Evolutionary conservation across 129 eudicot genomes (phyloP).

Genomic region (Deinandra increscens): DNA sequence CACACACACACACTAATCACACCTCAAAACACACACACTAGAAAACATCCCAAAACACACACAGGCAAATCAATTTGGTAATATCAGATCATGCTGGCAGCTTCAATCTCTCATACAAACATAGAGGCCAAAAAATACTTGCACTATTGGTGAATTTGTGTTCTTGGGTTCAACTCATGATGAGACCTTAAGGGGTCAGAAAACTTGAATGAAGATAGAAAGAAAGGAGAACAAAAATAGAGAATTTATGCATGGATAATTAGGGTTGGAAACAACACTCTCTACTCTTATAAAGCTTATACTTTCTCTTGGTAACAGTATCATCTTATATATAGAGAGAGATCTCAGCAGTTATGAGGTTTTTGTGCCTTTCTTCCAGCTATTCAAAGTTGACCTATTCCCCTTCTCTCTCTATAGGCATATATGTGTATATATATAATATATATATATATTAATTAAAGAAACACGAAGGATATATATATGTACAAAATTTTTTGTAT

Average conservation of each 20-base stretch:
- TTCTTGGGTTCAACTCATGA: no score
- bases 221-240: conserved; percentile 21
- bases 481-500: conserved; percentile 36
- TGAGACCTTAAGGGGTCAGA: no score
- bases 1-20: conserved; percentile 12
- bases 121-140: background rate
- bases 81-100: conserved; percentile 73
- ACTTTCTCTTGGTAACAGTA: conserved; percentile 28
- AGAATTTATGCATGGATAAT: conserved; percentile 20
- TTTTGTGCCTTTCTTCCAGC: conserved; percentile 47
- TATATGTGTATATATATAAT: no score
- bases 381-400: conserved; percentile 49
- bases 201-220: no score
- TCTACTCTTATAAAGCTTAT: conserved; percentile 6
- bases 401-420: conserved; percentile 14
- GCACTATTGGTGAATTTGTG: background rate
- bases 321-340: conserved; percentile 40
- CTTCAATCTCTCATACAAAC: conserved; percentile 65
- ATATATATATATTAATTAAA: no score
- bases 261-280: conserved; percentile 7
- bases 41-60: no score
- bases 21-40: no score
- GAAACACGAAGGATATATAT: conserved; percentile 39
- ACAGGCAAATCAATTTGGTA: background rate
- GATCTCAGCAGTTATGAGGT: conserved; percentile 40